Evolutionary conservation across 768 basidiomycete species (phyloP), one percentile per base, ranked within the genome.

Genomic region (Coprinopsis strossmayeri): DNA sequence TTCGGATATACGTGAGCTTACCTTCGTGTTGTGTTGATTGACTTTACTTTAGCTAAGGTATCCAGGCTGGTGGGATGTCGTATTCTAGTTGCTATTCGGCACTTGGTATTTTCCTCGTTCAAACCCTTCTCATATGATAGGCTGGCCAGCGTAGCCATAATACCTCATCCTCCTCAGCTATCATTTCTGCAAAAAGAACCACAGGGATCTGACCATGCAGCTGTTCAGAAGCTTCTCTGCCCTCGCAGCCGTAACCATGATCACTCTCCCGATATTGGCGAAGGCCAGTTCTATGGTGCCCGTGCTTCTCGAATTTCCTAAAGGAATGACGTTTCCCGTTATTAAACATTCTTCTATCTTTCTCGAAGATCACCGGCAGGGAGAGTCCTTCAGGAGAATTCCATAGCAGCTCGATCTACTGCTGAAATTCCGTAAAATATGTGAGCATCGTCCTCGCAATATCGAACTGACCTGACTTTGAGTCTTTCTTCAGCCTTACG

Each of bases 401-500:
- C 45, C 46, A 54, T 47, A 51, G 48, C 34, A 28, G 30, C 10
- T 4, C 26, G 12, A 7, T 2, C 24, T 11, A 25, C 12, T 26
- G 12, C 28, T 45, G 27, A 4, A 34, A 24, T 45, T 53, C 52
- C 13, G 24, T 39, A 43, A 37, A 12, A 10, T 24, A 18, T 35
- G 15, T 34, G n/a, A 48, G 15, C 35, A 23, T 25, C 18, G 11
- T 3, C n/a, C 26, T 11, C 26, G 34, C 41, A 12, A 24, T 20
- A 34, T n/a, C 38, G 28, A n/a, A 35, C n/a, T 21, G n/a, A 30
- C 26, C 18, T 27, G 25, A 45, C 47, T 51, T 25, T 20, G 26
- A 7, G 30, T 37, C 9, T 9, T 5, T 20, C 32, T 32, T 28
- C 13, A 23, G 30, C 39, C 38, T 45, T 28, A 15, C 21, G 21